These are phyloP conservation scores for Wickerhamiella parazyma DNA, from an alignment of 805 yeast species.

Conservation along the genomic window DNA sequence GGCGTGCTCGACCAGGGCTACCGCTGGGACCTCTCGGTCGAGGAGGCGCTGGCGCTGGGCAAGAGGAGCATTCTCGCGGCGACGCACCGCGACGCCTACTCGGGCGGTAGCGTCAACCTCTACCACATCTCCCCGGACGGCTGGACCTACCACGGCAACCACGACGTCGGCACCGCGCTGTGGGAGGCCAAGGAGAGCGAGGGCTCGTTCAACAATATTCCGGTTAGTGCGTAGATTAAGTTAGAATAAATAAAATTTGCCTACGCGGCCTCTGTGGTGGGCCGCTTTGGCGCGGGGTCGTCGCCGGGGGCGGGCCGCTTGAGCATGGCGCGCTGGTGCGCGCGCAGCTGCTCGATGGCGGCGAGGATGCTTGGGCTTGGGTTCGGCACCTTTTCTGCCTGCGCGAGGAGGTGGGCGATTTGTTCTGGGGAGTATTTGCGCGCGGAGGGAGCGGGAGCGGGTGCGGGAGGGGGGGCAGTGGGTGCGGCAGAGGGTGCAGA, in stretches of 20 bases:
- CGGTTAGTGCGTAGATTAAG: not conserved
- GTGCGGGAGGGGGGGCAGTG: not conserved
- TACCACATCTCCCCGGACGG: constrained; percentile 89
- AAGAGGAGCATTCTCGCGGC: constrained; percentile 95
- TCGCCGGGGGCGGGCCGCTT: constrained; percentile 13
- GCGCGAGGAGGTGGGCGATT: constrained; percentile 25
- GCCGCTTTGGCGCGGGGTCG: constrained; percentile 2
- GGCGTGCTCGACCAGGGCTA: constrained; percentile 93
- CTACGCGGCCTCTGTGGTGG: constrained; percentile 1
- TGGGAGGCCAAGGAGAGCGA: constrained; percentile 86
- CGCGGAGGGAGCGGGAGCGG: constrained; percentile 12
- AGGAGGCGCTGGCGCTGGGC: constrained; percentile 88
- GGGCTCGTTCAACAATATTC: constrained; percentile 74
- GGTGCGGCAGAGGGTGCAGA: constrained; percentile 9
- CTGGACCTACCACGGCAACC: constrained; percentile 93
- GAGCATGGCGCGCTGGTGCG: constrained; percentile 21
- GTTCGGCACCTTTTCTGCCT: constrained; percentile 27
- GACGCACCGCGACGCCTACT: constrained; percentile 94
- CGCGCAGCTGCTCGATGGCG: constrained; percentile 26
- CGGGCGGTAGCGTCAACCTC: constrained; percentile 92
- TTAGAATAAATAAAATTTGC: too few relatives aligned
- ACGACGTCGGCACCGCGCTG: constrained; percentile 78
- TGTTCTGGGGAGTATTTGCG: constrained; percentile 21
- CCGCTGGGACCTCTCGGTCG: constrained; percentile 81
- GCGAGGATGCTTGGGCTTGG: constrained; percentile 25